Base-by-base conservation (phyloP, 1,139 yeast genomes). In the Pneumocystis wakefieldiae region DNA sequence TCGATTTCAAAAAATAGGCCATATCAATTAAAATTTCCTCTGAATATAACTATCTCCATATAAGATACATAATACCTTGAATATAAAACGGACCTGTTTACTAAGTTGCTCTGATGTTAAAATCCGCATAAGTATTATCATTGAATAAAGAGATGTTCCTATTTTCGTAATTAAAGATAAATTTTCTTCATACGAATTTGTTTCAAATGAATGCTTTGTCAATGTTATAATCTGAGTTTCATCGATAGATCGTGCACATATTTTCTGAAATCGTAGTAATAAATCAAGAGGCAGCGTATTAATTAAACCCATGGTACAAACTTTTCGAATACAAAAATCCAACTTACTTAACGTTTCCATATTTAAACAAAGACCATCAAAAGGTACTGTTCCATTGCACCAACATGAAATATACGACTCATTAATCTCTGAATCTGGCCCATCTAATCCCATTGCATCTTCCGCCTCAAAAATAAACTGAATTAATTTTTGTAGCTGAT, bases 11-110 rank as follows among this genome's bases (percentile, higher is more conserved):
- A 62, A 79, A 77, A 1, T 78, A 78, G 1, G 81, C 69, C 0
- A 80, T 75, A 3, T 75, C 73, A 6, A 71, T 68, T 24, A 82
- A 68, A 64, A 78, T 76, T 15, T 76, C 77, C 57, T 82, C 86
- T 36, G 80, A 69, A 64, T 76, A 77, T 1, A 82, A 67, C 53
- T 62, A 60, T 29, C 39, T 62, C 37, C 4, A 19, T 24, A 7
- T 37, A 24, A 48, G 32, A 24, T 48, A 48, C 1, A 14, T 10
- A 57, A 29, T 14, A 57, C 14, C 15, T 2, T 2, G 29, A 57
- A 57, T 12, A 29, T 17, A 19, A 57, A 12, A 24, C n/a, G 4
- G 12, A 57, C 59, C 38, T 57, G 37, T 29, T 57, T 57, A 17
- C 29, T 39, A 6, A 37, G 12, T 14, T 48, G 29, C 7, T 48